These are phyloP conservation scores for Diplogelasinospora grovesii DNA, from an alignment of 495 filamentous ascomycete species.

Conservation along the genomic window DNA sequence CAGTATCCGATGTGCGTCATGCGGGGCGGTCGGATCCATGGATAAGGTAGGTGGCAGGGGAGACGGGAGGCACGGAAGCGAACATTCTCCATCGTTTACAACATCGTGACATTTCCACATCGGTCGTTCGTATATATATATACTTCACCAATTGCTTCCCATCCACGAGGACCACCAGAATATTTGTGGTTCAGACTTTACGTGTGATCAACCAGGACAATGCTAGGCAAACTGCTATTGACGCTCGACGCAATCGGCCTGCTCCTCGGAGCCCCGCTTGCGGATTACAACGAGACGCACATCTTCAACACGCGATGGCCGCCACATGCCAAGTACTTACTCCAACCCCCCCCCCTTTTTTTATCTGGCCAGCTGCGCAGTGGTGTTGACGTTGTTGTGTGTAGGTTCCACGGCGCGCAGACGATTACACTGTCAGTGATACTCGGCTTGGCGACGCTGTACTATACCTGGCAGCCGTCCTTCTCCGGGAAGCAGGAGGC, in stretches of 20 bases:
- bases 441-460: constrained; percentile 41
- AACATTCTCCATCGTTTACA: too few species aligned
- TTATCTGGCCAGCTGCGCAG: neutral
- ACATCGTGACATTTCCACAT: too few species aligned
- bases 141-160: too few species aligned
- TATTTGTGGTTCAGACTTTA: too few species aligned
- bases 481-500: constrained; percentile 13
- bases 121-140: too few species aligned
- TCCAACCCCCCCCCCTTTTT: neutral
- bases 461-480: constrained; percentile 38
- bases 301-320: constrained; percentile 50
- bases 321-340: constrained; percentile 44
- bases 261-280: constrained; percentile 33
- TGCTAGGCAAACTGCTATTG: constrained; percentile 40
- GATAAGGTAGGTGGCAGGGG: too few species aligned
- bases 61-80: too few species aligned
- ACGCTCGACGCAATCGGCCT: constrained; percentile 37
- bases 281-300: constrained; percentile 48
- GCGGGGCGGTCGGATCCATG: too few species aligned
- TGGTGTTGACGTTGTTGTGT: too few species aligned
- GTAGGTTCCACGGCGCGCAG: constrained; percentile 50
- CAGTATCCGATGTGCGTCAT: too few species aligned
- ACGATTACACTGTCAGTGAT: constrained; percentile 44
- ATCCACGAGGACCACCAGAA: too few species aligned
- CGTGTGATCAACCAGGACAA: too few species aligned